These are phyloP conservation scores for Fusarium tjaetaba DNA, from an alignment of 2,329 filamentous ascomycete species.

Conservation along the genomic window DNA sequence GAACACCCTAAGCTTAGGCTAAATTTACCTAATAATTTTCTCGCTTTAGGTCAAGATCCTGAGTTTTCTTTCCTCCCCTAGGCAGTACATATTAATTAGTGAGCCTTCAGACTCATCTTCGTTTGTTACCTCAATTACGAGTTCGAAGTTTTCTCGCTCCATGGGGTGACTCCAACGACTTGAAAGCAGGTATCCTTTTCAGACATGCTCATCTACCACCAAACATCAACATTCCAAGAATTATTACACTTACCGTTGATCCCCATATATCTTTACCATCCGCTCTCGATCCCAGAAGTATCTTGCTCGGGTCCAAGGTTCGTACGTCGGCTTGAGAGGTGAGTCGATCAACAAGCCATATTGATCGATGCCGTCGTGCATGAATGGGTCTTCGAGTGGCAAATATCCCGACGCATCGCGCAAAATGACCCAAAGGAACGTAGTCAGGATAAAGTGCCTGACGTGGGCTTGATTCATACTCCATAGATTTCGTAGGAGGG, in stretches of 20 bases:
- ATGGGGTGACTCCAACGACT: neutral
- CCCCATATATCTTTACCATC: neutral
- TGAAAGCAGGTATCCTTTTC: neutral
- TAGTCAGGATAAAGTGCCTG: neutral
- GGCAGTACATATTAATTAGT: neutral
- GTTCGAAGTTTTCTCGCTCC: neutral
- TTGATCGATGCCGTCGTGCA: too few species aligned
- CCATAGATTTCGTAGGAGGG: neutral
- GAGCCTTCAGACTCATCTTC: neutral
- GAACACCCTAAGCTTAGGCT: too few species aligned
- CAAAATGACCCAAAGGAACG: neutral
- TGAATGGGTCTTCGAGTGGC: accelerated
- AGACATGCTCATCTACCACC: too few species aligned
- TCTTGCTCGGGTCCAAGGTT: neutral
- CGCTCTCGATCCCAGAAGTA: neutral
- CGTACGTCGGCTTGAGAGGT: too few species aligned
- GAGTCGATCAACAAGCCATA: neutral
- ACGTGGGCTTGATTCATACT: neutral
- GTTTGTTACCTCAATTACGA: neutral
- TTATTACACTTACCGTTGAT: neutral
- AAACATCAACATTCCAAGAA: neutral
- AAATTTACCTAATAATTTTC: too few species aligned
- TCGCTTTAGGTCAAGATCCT: too few species aligned
- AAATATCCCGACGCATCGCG: neutral
- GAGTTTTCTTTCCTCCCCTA: too few species aligned